These are phyloP conservation scores for Cytospora piceae DNA, from an alignment of 2,329 filamentous ascomycete genomes.

Conservation along the genomic window DNA sequence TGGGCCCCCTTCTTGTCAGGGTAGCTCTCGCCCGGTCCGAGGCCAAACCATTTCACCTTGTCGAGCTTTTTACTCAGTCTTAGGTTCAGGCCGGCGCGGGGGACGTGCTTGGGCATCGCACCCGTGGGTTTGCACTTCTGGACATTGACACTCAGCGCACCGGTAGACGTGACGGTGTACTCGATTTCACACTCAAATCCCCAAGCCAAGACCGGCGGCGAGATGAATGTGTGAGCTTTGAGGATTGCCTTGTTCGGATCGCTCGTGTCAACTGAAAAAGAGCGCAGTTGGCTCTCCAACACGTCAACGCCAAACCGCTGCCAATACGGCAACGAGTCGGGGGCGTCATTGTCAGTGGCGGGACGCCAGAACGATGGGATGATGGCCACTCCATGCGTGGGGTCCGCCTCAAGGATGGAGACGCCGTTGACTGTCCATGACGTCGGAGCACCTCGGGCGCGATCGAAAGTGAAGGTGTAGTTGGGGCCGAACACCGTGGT, in stretches of 20 bases:
- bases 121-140: slow-evolving; percentile 50
- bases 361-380: slow-evolving; percentile 64
- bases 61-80: slow-evolving; percentile 52
- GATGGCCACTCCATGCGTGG: slow-evolving; percentile 43
- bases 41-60: slow-evolving; percentile 61
- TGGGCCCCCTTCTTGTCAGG: slow-evolving; percentile 64
- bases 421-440: slow-evolving; percentile 45
- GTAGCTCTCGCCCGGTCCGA: slow-evolving; percentile 67
- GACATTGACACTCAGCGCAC: slow-evolving; percentile 51
- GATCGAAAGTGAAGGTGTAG: slow-evolving; percentile 50
- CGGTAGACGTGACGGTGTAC: slow-evolving; percentile 55
- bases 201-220: slow-evolving; percentile 66
- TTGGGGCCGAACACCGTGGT: slow-evolving; percentile 38
- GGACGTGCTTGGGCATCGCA: slow-evolving; percentile 57
- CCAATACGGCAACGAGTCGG: slow-evolving; percentile 61
- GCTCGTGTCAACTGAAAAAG: slow-evolving; percentile 38
- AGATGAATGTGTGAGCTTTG: slow-evolving; percentile 52
- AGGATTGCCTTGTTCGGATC: slow-evolving; percentile 42
- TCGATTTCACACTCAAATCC: slow-evolving; percentile 51
- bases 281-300: slow-evolving; percentile 52
- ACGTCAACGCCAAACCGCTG: slow-evolving; percentile 52
- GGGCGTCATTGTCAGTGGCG: slow-evolving; percentile 66
- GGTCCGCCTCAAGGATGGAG: slow-evolving; percentile 42
- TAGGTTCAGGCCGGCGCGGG: slow-evolving; percentile 64
- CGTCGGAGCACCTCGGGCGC: slow-evolving; percentile 47